Evolutionary conservation across 129 eudicot genomes (phyloP), one percentile per base, ranked within the genome.

Genomic region (Erigeron canadensis): DNA sequence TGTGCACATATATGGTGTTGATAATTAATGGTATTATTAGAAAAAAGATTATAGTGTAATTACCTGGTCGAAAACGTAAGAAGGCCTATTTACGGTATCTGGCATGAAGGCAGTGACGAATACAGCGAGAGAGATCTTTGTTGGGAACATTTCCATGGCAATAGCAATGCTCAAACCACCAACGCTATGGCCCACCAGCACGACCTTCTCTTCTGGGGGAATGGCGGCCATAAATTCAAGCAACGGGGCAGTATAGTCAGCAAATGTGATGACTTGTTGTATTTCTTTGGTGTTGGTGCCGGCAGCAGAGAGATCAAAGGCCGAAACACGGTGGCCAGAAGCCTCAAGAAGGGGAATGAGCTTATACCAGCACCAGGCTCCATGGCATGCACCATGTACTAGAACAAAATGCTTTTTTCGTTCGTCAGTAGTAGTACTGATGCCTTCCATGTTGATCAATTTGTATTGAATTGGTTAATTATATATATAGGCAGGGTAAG

Each of bases 291-390:
- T n/a, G n/a, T n/a, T n/a, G n/a, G n/a, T n/a, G n/a, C n/a, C n/a
- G n/a, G n/a, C n/a, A n/a, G n/a, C n/a, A n/a, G n/a, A n/a, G 7
- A 84, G 79, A 75, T 84, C 89, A 10, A 84, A 2, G 6, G 89
- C 79, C 9, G 73, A 77, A 13, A 75, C 88, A 0, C 38, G 62
- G 21, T 81, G 81, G 1, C 88, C 85, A 0, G 68, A 67, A n/a
- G 10, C 7, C 67, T 74, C 58, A 5, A 84, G 80, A 55, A 81
- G 22, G 40, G 63, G 16, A 7, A 64, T 75, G 9, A 80, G 67
- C 65, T 77, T 84, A 79, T 80, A 84, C 88, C 88, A 84, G 67
- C 83, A 80, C 88, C 88, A 84, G 22, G 81, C 88, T 65, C 88
- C 88, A 39, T 77, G 88, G 44, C 88, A 21, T 11, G 57, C 8